phyloP scores from a whole-genome alignment of 1,139 yeast genomes.

The Geotrichum siamense region DNA sequence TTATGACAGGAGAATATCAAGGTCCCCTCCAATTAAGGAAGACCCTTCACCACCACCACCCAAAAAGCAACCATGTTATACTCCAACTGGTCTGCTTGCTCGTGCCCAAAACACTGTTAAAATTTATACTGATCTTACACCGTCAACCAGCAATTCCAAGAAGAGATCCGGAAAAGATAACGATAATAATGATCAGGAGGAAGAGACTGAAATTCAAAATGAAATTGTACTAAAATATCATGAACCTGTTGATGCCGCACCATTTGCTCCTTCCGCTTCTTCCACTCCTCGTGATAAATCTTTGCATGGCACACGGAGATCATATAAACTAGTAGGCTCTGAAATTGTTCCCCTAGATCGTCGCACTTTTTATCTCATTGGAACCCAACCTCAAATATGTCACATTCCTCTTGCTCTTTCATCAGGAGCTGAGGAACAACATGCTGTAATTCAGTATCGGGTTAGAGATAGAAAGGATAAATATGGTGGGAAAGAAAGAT shows the following conservation, averaged over 20 bases:
- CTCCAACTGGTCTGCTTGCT: slow-evolving; percentile 43
- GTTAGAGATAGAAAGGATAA: slow-evolving; percentile 21
- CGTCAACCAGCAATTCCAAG: not conserved
- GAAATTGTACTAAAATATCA: slow-evolving; percentile 38
- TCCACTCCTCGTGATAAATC: slow-evolving; percentile 19
- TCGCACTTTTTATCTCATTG: slow-evolving; percentile 38
- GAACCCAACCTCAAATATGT: slow-evolving; percentile 41
- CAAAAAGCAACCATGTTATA: slow-evolving; percentile 37
- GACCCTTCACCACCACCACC: not conserved
- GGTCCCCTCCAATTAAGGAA: not conserved
- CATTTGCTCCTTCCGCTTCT: slow-evolving; percentile 28
- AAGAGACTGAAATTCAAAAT: slow-evolving; percentile 25
- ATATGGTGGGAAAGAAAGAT: slow-evolving; percentile 22
- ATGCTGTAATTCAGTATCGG: slow-evolving; percentile 51
- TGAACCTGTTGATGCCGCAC: slow-evolving; percentile 40
- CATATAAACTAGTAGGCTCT: slow-evolving; percentile 26
- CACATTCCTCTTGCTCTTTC: slow-evolving; percentile 43
- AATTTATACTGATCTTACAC: not conserved
- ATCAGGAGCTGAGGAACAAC: slow-evolving; percentile 40
- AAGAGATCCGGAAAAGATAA: not conserved
- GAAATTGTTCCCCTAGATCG: slow-evolving; percentile 31
- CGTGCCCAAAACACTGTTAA: slow-evolving; percentile 36
- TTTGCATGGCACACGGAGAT: slow-evolving; percentile 12
- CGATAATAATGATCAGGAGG: slow-evolving; percentile 25
- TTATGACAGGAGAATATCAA: no score